Evolutionary conservation across 495 filamentous ascomycete species (phyloP).

Genomic region (Aspergillus incahuasiensis): DNA sequence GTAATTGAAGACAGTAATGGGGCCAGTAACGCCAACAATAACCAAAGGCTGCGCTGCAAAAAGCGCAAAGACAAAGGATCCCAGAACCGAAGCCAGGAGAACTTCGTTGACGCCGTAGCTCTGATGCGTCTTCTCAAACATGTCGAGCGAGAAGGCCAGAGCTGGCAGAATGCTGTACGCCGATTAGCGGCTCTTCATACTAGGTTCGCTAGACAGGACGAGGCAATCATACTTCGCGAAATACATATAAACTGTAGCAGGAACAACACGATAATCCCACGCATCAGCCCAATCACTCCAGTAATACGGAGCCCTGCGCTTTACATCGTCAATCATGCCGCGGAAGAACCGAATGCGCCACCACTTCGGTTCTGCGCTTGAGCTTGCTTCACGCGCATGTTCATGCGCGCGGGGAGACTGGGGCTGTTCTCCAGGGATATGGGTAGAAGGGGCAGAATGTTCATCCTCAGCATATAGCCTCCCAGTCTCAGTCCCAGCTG

Average conservation of each 20-base stretch:
- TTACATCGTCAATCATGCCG: conserved; percentile 71
- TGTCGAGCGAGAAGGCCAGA: conserved; percentile 78
- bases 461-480: conserved; percentile 6
- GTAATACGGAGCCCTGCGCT: conserved; percentile 68
- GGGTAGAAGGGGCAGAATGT: not conserved
- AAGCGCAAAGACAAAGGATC: conserved; percentile 69
- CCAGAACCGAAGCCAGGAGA: conserved; percentile 71
- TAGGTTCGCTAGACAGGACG: not conserved
- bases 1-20: conserved; percentile 85
- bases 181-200: conserved; percentile 6
- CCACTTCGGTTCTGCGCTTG: conserved; percentile 41
- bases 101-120: conserved; percentile 85
- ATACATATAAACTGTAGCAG: conserved; percentile 84
- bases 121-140: conserved; percentile 76
- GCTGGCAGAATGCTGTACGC: conserved; percentile 71
- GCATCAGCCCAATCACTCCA: conserved; percentile 76
- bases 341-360: conserved; percentile 55
- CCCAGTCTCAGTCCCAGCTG: conserved; percentile 9
- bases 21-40: conserved; percentile 87
- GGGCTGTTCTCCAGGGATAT: not conserved
- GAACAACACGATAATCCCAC: conserved; percentile 79
- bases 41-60: conserved; percentile 75
- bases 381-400: not conserved
- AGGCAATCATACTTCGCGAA: conserved; percentile 67
- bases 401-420: not conserved